Percentiles rank a stretch among this genome's conserved stretches.
Evolutionary conservation across 2,329 filamentous ascomycete genomes (phyloP).

Genomic region (Fusarium bulbicola): DNA sequence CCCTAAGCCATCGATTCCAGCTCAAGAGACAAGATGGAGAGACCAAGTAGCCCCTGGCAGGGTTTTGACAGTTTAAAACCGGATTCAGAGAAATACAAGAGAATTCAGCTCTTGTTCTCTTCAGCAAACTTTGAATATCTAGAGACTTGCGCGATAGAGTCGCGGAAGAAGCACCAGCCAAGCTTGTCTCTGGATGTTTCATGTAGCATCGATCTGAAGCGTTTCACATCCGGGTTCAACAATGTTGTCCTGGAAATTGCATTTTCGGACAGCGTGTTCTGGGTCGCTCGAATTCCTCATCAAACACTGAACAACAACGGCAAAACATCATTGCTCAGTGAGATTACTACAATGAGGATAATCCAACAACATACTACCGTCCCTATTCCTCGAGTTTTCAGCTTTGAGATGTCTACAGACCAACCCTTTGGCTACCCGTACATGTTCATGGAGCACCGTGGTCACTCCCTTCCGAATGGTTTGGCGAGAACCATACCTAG

Average conservation of each 20-base stretch:
- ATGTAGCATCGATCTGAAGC: background rate
- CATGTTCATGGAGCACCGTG: background rate
- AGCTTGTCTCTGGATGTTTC: background rate
- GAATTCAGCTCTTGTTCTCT: background rate
- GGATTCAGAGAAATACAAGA: background rate
- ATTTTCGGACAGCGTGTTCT: background rate
- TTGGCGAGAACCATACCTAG: background rate
- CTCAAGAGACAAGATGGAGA: background rate
- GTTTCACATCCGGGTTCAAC: background rate
- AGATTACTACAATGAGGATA: background rate
- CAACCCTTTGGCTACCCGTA: background rate
- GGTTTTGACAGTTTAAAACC: background rate
- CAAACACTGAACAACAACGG: background rate
- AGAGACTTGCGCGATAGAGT: background rate
- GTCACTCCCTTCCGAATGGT: background rate
- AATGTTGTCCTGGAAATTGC: background rate
- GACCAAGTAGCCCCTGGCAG: background rate
- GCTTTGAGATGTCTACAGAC: background rate
- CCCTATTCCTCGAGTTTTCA: background rate
- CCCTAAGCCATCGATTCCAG: fast-evolving
- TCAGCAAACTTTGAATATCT: background rate
- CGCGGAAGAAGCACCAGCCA: background rate
- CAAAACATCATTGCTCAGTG: background rate
- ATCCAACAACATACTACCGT: background rate
- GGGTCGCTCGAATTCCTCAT: background rate